Conservation (phyloP, 2,329 filamentous ascomycete genomes). For the Ophiostoma novo-ulmi region DNA sequence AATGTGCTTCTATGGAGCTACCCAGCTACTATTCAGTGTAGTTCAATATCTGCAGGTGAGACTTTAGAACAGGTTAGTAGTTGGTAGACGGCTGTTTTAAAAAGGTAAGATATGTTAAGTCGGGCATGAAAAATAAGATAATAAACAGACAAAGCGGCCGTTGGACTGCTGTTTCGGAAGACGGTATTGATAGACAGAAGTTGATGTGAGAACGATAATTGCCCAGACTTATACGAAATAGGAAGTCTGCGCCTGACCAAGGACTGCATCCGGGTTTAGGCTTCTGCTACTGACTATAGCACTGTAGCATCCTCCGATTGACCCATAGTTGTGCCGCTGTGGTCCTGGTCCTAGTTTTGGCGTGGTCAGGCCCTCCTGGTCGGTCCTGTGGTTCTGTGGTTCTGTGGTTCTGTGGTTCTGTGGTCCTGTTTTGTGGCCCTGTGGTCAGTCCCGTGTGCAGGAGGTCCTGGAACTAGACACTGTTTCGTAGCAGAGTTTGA, state of each 20-base stretch:
- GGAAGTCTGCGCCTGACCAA: not conserved
- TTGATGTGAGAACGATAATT: not conserved
- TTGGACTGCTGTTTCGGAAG: not conserved
- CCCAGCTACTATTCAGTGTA: not conserved
- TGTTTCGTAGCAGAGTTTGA: not conserved
- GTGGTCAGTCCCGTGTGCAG: not conserved
- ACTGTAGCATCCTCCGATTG: not conserved
- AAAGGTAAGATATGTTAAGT: too few relatives aligned
- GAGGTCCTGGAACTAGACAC: not conserved
- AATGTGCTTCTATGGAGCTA: not conserved
- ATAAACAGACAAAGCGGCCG: not conserved
- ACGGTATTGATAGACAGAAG: not conserved
- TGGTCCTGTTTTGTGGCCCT: not conserved
- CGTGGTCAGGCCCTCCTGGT: not conserved
- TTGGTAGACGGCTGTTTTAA: not conserved
- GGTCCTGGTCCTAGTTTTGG: not conserved
- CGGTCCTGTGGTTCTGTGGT: not conserved
- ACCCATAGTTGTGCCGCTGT: not conserved
- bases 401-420: not conserved
- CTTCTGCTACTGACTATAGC: not conserved
- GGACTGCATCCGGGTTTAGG: not conserved
- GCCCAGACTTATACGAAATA: constrained; percentile 2
- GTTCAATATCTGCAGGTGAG: not conserved
- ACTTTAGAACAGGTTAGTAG: not conserved
- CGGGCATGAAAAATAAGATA: too few relatives aligned